These are phyloP conservation scores for Pholiota microspora DNA, from an alignment of 768 basidiomycete genomes.

Conservation along the genomic window DNA sequence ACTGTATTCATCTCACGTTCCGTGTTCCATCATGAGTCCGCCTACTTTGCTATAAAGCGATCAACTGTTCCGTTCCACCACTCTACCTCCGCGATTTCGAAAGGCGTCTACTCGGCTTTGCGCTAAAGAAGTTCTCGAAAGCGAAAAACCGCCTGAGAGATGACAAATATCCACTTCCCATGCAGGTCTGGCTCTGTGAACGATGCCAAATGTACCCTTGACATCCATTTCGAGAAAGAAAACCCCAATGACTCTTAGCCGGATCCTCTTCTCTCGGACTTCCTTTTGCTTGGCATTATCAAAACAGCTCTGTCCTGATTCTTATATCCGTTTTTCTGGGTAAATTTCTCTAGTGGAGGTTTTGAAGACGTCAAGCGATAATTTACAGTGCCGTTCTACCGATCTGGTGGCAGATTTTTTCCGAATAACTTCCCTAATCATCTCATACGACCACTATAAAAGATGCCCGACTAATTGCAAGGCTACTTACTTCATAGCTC, in stretches of 20 bases:
- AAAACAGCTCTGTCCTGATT: neutral
- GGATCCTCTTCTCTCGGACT: neutral
- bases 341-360: neutral
- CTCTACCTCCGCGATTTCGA: slow-evolving; percentile 11
- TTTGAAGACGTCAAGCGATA: neutral
- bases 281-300: neutral
- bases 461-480: neutral
- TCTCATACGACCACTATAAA: neutral
- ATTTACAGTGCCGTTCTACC: neutral
- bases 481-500: neutral
- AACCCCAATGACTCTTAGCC: neutral
- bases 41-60: neutral
- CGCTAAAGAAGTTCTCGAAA: slow-evolving; percentile 4
- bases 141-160: neutral
- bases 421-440: neutral
- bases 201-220: neutral
- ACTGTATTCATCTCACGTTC: neutral
- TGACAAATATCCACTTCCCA: slow-evolving; percentile 4
- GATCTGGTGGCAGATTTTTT: neutral
- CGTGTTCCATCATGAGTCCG: neutral
- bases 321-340: slow-evolving; percentile 2
- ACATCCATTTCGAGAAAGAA: neutral
- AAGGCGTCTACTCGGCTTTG: slow-evolving; percentile 2
- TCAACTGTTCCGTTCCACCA: neutral
- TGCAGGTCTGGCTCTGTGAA: neutral